These are phyloP conservation scores for Cordyceps cicadae DNA, from an alignment of 2,329 filamentous ascomycete genomes.

Conservation along the genomic window DNA sequence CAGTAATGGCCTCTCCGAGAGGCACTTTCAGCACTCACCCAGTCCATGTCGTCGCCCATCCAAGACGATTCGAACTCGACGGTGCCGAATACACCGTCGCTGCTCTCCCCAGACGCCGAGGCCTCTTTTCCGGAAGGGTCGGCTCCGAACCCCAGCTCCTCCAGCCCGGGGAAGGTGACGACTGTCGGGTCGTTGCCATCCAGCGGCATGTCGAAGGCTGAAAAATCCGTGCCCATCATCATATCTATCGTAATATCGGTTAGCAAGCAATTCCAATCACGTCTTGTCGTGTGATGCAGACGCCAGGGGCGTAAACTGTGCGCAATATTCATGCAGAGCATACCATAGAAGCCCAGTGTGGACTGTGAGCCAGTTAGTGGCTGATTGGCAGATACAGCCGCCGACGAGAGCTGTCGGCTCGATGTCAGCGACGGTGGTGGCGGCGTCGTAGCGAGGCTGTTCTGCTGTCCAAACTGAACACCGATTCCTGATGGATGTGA, in stretches of 20 bases:
- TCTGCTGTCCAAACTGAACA: not conserved
- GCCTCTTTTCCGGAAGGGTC: not conserved
- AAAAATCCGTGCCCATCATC: not conserved
- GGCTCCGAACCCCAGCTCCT: not conserved
- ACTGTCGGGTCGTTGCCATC: not conserved
- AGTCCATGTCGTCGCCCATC: constrained; percentile 30
- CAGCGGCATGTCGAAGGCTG: not conserved
- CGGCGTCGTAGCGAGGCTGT: not conserved
- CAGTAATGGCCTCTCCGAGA: not conserved
- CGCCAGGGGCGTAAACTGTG: not conserved
- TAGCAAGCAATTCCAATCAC: not conserved
- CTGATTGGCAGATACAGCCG: not conserved
- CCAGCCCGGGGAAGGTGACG: constrained; percentile 3
- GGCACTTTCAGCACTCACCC: constrained; percentile 23
- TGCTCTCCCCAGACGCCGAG: constrained; percentile 17
- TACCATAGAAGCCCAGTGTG: not conserved
- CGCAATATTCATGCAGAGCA: not conserved
- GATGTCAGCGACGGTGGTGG: constrained; percentile 1
- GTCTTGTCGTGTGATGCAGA: too few relatives aligned
- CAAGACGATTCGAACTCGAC: constrained; percentile 29
- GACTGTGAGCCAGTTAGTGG: not conserved
- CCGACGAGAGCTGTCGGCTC: not conserved
- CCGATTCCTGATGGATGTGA: not conserved
- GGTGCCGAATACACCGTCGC: constrained; percentile 14
- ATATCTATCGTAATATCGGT: not conserved